Conservation (phyloP, 352 stramenopile genomes). For the Globisporangium mamillatum region DNA sequence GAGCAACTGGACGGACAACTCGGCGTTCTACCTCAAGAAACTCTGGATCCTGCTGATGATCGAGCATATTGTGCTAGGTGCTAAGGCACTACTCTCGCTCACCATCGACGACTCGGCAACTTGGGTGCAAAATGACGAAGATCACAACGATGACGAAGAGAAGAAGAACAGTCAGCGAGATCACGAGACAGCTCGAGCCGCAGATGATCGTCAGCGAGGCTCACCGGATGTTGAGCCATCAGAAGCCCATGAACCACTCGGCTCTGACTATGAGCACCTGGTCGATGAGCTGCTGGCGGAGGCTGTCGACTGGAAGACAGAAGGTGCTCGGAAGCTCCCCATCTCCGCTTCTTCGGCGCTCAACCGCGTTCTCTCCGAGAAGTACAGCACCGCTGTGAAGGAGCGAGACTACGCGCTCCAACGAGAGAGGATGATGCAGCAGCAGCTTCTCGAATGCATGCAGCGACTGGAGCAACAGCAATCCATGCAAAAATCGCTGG, state of each 20-base stretch:
- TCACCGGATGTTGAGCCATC: not conserved
- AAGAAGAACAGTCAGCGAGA: constrained; percentile 17
- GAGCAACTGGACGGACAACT: constrained; percentile 19
- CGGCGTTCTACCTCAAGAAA: constrained; percentile 42
- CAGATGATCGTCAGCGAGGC: not conserved
- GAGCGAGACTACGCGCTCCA: constrained; percentile 45
- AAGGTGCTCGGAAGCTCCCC: not conserved
- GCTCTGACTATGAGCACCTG: not conserved
- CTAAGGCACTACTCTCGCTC: constrained; percentile 65
- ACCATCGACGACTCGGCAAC: constrained; percentile 64
- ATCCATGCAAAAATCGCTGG: not conserved
- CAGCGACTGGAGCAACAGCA: constrained; percentile 19
- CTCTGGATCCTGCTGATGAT: constrained; percentile 61
- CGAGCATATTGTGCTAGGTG: constrained; percentile 60
- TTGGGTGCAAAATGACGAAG: constrained; percentile 75
- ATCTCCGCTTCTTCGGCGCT: constrained; percentile 19
- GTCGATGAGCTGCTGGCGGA: constrained; percentile 21
- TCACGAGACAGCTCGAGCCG: constrained; percentile 4
- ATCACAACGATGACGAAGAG: constrained; percentile 45
- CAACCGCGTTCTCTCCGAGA: constrained; percentile 39
- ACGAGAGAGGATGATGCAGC: constrained; percentile 26
- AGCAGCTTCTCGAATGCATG: constrained; percentile 29
- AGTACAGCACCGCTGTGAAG: constrained; percentile 33
- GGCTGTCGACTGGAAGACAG: constrained; percentile 14
- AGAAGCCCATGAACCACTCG: not conserved